Evolutionary conservation across 2,329 filamentous ascomycete genomes (phyloP).

Genomic region (Ophioceras dolichostomum): DNA sequence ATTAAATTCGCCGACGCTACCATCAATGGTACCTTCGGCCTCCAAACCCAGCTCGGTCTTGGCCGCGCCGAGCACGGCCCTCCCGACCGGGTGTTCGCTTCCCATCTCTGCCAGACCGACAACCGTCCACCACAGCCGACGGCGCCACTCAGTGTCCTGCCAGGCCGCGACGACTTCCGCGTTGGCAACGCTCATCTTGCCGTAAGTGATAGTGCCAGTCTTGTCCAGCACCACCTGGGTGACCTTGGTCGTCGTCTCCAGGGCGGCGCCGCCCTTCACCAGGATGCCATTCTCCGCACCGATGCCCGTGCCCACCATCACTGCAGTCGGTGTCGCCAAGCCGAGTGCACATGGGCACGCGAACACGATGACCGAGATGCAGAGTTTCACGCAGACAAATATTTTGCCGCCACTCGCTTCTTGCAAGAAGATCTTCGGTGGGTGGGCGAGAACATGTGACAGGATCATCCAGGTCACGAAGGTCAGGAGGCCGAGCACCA

Average conservation of each 20-base stretch:
- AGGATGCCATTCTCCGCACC: constrained; percentile 92
- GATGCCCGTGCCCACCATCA: constrained; percentile 98
- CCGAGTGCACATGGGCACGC: constrained; percentile 96
- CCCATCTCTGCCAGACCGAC: constrained; percentile 92
- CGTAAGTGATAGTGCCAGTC: constrained; percentile 87
- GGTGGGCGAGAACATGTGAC: constrained; percentile 70
- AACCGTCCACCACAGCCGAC: constrained; percentile 85
- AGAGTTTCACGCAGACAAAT: constrained; percentile 95
- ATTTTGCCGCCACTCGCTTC: constrained; percentile 76
- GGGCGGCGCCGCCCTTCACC: constrained; percentile 89
- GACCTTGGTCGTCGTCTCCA: constrained; percentile 83
- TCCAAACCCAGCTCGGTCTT: constrained; percentile 64
- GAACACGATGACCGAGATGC: constrained; percentile 97
- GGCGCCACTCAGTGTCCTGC: constrained; percentile 54
- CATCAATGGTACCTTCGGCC: constrained; percentile 63
- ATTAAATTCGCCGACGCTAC: constrained; percentile 74
- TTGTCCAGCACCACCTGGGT: constrained; percentile 90
- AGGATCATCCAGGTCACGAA: constrained; percentile 92
- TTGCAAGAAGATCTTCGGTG: constrained; percentile 78
- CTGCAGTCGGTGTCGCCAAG: constrained; percentile 86
- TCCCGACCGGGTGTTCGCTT: constrained; percentile 93
- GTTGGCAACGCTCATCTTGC: constrained; percentile 85
- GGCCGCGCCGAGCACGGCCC: constrained; percentile 66
- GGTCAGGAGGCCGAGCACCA: constrained; percentile 70
- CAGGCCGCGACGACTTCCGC: constrained; percentile 55